Base-by-base conservation (phyloP, 2,329 filamentous ascomycete species). In the Stylonectria norvegica region DNA sequence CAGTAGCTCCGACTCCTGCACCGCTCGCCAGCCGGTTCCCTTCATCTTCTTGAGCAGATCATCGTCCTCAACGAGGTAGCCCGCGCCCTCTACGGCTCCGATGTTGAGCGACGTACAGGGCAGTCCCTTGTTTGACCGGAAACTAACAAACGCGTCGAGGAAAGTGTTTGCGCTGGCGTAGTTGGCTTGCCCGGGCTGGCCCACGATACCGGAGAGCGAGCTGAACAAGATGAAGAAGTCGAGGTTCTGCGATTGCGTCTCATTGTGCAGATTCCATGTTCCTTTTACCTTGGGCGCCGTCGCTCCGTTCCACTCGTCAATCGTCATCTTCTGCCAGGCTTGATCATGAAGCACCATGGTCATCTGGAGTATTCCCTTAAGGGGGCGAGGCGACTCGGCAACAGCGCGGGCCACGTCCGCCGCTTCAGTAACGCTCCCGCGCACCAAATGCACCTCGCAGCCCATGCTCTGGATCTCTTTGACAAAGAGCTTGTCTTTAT, bases 161-260 rank as follows among this genome's bases (percentile, higher is more conserved):
- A 64, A 72, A 5, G 59, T 54, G 45, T 71, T 71, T n/a, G 58
- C 67, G 1, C 65, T 61, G 8, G 59, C 53, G 45, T 73, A 73
- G 43, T 66, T 69, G 35, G 60, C 53, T 45, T 70, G 67, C 1
- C 55, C 58, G 1, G 50, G 43, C 11, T 58, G 52, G 5, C 63
- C 67, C 6, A 63, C 40, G 5, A 63, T 45, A n/a, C 58, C 59
- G 0, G 55, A 53, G 3, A 63, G 47, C 4, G 67, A 70, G 2
- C 51, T 55, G 34, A 56, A 48, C 8, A 63, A 32, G 18, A 60
- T 35, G 43, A 70, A 70, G 52, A 71, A 68, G 31, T 65, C 61
- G 0, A 65, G 55, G 3, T 40, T 15, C 4, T 31, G 6, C 3
- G 16, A 23, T 1, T 29, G 12, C 4, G 16, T 49, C 5, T 48